Percentiles rank a stretch among this genome's conserved stretches.
Evolutionary conservation across 1,139 yeast species (phyloP).

Genomic region (Pichia terricola): DNA sequence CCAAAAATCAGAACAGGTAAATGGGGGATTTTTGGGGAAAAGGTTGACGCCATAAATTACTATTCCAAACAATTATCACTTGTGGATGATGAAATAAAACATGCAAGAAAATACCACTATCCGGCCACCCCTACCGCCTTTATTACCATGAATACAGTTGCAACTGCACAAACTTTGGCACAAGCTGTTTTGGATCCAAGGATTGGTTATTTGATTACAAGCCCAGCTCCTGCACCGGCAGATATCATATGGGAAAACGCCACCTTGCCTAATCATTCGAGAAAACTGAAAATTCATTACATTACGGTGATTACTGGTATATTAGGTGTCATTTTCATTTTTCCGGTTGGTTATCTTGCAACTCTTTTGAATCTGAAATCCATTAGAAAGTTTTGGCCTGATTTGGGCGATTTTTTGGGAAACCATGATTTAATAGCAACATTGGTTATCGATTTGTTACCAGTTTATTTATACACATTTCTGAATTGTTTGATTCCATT

Average conservation of each 20-base stretch:
- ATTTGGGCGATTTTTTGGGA: slow-evolving; percentile 49
- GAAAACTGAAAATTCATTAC: slow-evolving; percentile 45
- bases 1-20: slow-evolving; percentile 46
- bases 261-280: slow-evolving; percentile 46
- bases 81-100: slow-evolving; percentile 50
- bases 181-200: slow-evolving; percentile 74
- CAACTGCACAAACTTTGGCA: slow-evolving; percentile 80
- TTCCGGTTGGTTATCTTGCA: slow-evolving; percentile 67
- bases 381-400: slow-evolving; percentile 65
- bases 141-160: slow-evolving; percentile 75
- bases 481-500: slow-evolving; percentile 62
- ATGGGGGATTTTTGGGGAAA: slow-evolving; percentile 43
- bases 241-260: slow-evolving; percentile 73
- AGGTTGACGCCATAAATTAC: slow-evolving; percentile 57
- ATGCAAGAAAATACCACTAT: slow-evolving; percentile 51
- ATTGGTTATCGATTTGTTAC: slow-evolving; percentile 64
- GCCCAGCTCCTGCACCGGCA: slow-evolving; percentile 73
- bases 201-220: slow-evolving; percentile 59
- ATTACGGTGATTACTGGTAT: slow-evolving; percentile 56
- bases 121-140: slow-evolving; percentile 70
- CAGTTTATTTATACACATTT: slow-evolving; percentile 64
- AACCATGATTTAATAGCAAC: slow-evolving; percentile 61
- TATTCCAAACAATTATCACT: slow-evolving; percentile 48
- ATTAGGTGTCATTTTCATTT: slow-evolving; percentile 52
- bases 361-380: slow-evolving; percentile 65